Conservation (phyloP, 2,329 filamentous ascomycete species). For the Fusarium sp. region DNA sequence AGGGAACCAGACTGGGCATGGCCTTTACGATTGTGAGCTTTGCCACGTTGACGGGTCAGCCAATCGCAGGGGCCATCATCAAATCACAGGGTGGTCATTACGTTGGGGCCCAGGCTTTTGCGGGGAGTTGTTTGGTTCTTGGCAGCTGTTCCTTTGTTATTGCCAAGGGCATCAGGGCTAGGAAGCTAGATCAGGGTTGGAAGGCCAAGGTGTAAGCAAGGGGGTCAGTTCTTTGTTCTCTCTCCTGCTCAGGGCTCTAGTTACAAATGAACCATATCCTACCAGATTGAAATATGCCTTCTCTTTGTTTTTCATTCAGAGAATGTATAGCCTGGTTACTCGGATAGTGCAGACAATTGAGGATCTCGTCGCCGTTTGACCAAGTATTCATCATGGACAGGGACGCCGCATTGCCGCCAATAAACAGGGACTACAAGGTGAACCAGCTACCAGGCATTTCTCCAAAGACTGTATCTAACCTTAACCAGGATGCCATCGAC, state of each 20-base stretch:
- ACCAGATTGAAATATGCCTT: neutral
- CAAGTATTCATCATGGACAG: neutral
- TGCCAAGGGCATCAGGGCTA: slow-evolving; percentile 1
- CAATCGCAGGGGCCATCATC: slow-evolving; percentile 61
- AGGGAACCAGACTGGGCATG: slow-evolving; percentile 65
- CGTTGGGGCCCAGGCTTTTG: slow-evolving; percentile 58
- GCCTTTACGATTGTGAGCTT: slow-evolving; percentile 63
- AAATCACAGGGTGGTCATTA: slow-evolving; percentile 52
- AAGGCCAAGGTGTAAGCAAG: neutral
- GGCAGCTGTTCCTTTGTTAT: slow-evolving; percentile 11
- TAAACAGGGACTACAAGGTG: neutral
- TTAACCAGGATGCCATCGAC: neutral
- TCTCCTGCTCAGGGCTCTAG: neutral
- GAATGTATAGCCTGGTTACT: neutral
- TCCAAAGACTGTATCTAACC: neutral
- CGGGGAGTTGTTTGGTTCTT: slow-evolving; percentile 38
- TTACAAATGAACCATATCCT: neutral
- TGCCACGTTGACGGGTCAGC: slow-evolving; percentile 59
- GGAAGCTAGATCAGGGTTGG: slow-evolving; percentile 8
- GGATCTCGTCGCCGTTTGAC: neutral
- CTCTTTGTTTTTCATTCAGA: neutral
- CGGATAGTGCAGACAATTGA: neutral
- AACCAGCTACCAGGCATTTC: neutral
- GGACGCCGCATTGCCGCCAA: rapidly evolving
- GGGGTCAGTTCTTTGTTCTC: neutral